phyloP scores from a whole-genome alignment of 148 eudicot genomes.

The Bassia scoparia region DNA sequence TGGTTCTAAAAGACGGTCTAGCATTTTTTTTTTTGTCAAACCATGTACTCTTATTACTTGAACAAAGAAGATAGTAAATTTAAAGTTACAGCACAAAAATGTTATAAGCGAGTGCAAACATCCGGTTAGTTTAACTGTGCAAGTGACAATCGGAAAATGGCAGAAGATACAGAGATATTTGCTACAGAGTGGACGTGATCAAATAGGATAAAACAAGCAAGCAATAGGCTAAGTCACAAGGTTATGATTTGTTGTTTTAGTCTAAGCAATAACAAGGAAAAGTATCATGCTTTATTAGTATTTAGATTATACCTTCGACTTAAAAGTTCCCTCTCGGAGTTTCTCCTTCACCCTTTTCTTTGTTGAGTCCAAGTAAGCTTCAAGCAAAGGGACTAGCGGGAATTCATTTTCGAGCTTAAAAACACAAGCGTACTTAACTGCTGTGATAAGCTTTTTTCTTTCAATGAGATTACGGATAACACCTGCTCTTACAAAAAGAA shows the following conservation, averaged over 20 bases:
- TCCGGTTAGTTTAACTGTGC: too few relatives aligned
- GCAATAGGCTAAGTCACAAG: too few relatives aligned
- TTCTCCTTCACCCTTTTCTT: background rate
- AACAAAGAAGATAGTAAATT: too few relatives aligned
- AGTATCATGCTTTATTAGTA: background rate
- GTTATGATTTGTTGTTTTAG: background rate
- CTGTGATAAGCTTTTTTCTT: background rate
- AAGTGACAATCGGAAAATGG: too few relatives aligned
- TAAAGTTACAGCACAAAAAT: too few relatives aligned
- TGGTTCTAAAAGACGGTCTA: too few relatives aligned
- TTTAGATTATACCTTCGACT: slow-evolving; percentile 4
- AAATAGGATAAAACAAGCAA: too few relatives aligned
- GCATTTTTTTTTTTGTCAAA: too few relatives aligned
- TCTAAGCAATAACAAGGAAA: background rate
- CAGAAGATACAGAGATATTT: too few relatives aligned
- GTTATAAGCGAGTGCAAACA: too few relatives aligned
- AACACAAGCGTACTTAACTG: slow-evolving; percentile 16
- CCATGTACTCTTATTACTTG: too few relatives aligned
- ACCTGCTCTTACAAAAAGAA: slow-evolving; percentile 3
- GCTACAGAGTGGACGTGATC: too few relatives aligned
- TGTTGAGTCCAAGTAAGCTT: background rate
- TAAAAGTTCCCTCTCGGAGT: background rate
- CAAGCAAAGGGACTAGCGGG: slow-evolving; percentile 18
- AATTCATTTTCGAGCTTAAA: slow-evolving; percentile 13
- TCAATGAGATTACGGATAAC: slow-evolving; percentile 3